Base-by-base conservation (phyloP, 192 early-diverging fungal genomes). In the Dispira simplex region DNA sequence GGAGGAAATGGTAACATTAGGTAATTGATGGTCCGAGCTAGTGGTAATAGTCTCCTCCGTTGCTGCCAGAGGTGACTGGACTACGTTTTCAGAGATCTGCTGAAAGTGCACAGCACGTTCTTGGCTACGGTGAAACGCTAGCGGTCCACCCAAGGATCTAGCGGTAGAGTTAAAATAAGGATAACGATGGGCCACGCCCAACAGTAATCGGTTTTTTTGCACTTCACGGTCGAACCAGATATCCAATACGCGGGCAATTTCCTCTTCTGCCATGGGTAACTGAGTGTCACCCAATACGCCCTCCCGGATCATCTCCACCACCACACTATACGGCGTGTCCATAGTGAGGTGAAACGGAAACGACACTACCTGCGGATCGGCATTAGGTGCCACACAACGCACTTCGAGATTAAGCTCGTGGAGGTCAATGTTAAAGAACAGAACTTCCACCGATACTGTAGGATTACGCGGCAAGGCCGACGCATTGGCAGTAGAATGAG, bases 371-470 rank as follows among this genome's bases (percentile, higher is more conserved):
- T 62, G 59, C 0, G 59, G 20, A 21, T 44, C 59, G 8, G 39
- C 59, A 25, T 46, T 46, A 25, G 59, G 59, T 0, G 43, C 43
- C 12, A 20, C 21, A n/a, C 44, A 62, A 11, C 46, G 59, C 2
- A 62, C 59, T 25, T 44, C 59, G n/a, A 62, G 44, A 16, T 44
- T 14, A 16, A 62, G 59, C n/a, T 62, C 59, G 16, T 62, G 59
- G 43, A 12, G 26, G 26, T 62, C 59, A 20, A 20, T 20, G 39
- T 16, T n/a, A n/a, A 23, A 62, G 12, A 21, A n/a, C 1, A 62
- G n/a, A 25, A 62, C 59, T n/a, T 62, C 46, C 5, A 44, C 59
- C 28, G 59, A 25, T 12, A 62, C n/a, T 13, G 20, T 45, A 8
- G 59, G 20, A 16, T 20, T 21, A 11, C 43, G 28, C n/a, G 43